Evolutionary conservation across 2,329 filamentous ascomycete species (phyloP).

Genomic region (Phaeoacremonium minimum): DNA sequence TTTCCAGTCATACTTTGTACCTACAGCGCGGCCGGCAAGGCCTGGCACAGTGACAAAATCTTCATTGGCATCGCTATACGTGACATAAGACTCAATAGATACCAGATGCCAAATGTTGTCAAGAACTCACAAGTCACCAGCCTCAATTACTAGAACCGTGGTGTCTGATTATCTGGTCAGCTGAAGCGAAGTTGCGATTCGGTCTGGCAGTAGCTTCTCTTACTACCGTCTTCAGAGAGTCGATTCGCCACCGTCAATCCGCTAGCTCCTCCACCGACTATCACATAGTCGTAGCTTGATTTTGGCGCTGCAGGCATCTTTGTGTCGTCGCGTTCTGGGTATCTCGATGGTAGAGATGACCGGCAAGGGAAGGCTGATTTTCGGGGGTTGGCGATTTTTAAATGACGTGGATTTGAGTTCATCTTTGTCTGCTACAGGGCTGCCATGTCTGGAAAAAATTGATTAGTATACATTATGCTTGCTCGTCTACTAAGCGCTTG

Average conservation of each 20-base stretch:
- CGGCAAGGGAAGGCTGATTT: too few relatives aligned
- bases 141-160: slow-evolving; percentile 22
- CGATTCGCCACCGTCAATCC: slow-evolving; percentile 20
- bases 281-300: slow-evolving; percentile 9
- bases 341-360: too few relatives aligned
- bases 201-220: neutral
- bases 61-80: slow-evolving; percentile 10
- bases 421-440: too few relatives aligned
- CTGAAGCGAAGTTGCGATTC: neutral
- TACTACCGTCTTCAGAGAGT: slow-evolving; percentile 16
- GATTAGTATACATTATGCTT: too few relatives aligned
- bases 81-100: slow-evolving; percentile 1
- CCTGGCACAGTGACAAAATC: slow-evolving; percentile 18
- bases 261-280: slow-evolving; percentile 6
- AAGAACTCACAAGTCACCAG: slow-evolving; percentile 9
- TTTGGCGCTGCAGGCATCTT: too few relatives aligned
- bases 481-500: too few relatives aligned
- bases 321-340: too few relatives aligned
- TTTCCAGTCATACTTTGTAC: slow-evolving; percentile 21
- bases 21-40: slow-evolving; percentile 15
- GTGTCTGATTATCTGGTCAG: slow-evolving; percentile 10
- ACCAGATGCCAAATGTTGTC: slow-evolving; percentile 1
- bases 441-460: too few relatives aligned
- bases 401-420: too few relatives aligned
- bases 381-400: too few relatives aligned